Evolutionary conservation across 73 alveolate species (phyloP), one percentile per base, ranked within the genome.

Genomic region (Symbiodinium pilosum): DNA sequence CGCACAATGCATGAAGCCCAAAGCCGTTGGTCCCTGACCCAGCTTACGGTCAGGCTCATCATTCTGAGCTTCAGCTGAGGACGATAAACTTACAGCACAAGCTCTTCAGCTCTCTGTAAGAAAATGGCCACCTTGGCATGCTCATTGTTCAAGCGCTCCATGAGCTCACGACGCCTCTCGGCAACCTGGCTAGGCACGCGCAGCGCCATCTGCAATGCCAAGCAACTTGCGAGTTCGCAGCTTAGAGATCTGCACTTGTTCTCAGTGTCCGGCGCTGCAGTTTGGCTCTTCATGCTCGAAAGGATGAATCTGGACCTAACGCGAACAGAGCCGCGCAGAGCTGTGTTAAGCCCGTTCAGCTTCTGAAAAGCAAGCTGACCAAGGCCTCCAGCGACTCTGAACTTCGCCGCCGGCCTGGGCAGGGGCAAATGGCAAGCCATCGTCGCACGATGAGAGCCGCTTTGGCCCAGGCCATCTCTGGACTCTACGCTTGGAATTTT

Each of bases 1-100:
- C 54, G 93, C 93, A 42, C 93, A 86, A 52, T 86, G 93, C 93
- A 86, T 52, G 83, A 86, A 86, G 39, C 83, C 93, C 93, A 86
- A 24, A 9, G 93, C 64, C 5, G 93, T 8, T 9, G 93, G 93
- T 28, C 71, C 71, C 93, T 86, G 93, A 47, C 14, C 59, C 14
- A 6, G 6, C 59, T 47, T 47, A 14, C 59, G 59, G 59, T 14
- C 59, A 47, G 59, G 59, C 59, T 6, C 59, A 47, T 47, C 59
- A n/a, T n/a, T n/a, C n/a, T n/a, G n/a, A n/a, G n/a, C n/a, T n/a
- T n/a, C n/a, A n/a, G n/a, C n/a, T n/a, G n/a, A n/a, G n/a, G n/a
- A n/a, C n/a, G n/a, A n/a, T n/a, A n/a, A n/a, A n/a, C n/a, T n/a
- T n/a, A n/a, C n/a, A n/a, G n/a, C n/a, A n/a, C n/a, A n/a, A n/a